Percentiles rank a stretch among this genome's conserved stretches.
Evolutionary conservation across 768 basidiomycete species (phyloP).

Genomic region (Gymnopilus junonius): DNA sequence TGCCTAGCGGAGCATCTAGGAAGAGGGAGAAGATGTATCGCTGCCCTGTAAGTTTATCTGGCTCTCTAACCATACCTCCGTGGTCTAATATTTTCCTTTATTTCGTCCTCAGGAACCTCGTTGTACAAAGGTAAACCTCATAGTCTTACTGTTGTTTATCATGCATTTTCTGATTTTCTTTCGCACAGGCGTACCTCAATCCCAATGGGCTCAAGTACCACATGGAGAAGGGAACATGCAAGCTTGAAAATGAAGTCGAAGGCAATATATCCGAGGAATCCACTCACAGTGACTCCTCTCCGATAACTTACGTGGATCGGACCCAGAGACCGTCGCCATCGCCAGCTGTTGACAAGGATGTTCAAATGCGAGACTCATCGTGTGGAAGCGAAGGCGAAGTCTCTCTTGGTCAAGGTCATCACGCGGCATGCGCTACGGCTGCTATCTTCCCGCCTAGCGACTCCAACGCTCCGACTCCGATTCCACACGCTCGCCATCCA

Average conservation of each 20-base stretch:
- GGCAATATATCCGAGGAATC: not conserved
- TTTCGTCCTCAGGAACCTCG: conserved; percentile 39
- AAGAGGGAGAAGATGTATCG: conserved; percentile 49
- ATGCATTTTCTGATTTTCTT: not conserved
- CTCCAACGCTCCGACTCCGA: not conserved
- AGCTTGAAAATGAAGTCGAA: conserved; percentile 34
- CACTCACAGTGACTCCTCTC: not conserved
- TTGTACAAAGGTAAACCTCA: conserved; percentile 54
- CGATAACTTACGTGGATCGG: too few relatives aligned
- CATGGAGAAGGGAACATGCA: conserved; percentile 68
- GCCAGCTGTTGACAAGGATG: not conserved
- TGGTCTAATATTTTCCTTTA: conserved; percentile 1
- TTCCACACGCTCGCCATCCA: not conserved
- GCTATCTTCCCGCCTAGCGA: not conserved
- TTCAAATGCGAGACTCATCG: not conserved
- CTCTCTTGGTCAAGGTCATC: not conserved
- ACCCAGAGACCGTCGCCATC: too few relatives aligned
- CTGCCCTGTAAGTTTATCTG: conserved; percentile 48
- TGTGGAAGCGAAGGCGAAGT: not conserved
- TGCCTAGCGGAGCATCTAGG: conserved; percentile 9
- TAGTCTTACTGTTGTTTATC: not conserved
- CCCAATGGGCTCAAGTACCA: conserved; percentile 74
- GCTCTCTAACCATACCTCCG: not conserved
- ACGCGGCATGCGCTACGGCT: not conserved
- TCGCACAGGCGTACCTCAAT: conserved; percentile 58